Evolutionary conservation across 345 rosid species (phyloP).

Genomic region (Geranium rotundifolium): DNA sequence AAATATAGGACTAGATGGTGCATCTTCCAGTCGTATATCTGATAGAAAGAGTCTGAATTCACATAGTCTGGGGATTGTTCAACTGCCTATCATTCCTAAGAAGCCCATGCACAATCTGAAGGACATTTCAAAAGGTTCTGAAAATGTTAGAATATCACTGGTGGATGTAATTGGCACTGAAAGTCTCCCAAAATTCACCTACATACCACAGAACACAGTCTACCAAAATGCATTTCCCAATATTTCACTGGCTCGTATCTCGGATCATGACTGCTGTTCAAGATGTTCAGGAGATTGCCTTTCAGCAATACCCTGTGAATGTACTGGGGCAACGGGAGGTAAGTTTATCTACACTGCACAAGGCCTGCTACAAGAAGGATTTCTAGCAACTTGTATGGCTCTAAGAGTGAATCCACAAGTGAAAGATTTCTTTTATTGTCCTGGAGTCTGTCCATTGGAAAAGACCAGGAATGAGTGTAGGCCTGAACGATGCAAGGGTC

Average conservation of each 20-base stretch:
- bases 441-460: constrained; percentile 57
- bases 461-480: constrained; percentile 28
- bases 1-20: constrained; percentile 1
- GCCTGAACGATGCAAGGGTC: constrained; percentile 69
- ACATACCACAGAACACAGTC: constrained; percentile 48
- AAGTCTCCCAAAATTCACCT: constrained; percentile 43
- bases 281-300: constrained; percentile 70
- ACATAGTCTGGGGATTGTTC: no score
- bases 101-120: constrained; percentile 5
- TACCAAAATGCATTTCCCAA: constrained; percentile 57
- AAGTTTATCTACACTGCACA: constrained; percentile 62
- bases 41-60: constrained; percentile 14
- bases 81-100: constrained; percentile 13
- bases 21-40: constrained; percentile 1
- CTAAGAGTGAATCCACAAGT: constrained; percentile 23
- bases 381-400: constrained; percentile 36
- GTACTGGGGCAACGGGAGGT: constrained; percentile 78
- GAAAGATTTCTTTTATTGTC: constrained; percentile 43
- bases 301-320: constrained; percentile 51
- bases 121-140: constrained; percentile 50
- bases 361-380: constrained; percentile 47
- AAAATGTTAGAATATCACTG: constrained; percentile 54
- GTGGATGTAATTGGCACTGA: constrained; percentile 39
- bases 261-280: constrained; percentile 64
- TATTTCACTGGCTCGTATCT: constrained; percentile 56